Evolutionary conservation across 768 basidiomycete species (phyloP), one percentile per base, ranked within the genome.

Genomic region (Leccinum broughii): DNA sequence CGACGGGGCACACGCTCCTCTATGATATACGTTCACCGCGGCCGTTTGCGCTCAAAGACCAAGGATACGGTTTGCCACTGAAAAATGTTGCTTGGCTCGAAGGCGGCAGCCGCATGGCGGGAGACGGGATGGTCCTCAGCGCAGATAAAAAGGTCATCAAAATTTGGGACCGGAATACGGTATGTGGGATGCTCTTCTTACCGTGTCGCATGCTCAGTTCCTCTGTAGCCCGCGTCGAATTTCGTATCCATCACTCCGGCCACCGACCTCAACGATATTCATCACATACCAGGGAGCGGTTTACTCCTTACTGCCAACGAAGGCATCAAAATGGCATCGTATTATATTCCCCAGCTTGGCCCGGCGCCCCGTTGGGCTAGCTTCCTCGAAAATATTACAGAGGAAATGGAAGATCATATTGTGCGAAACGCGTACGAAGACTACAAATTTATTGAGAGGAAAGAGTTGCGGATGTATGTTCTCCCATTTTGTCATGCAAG

Each of bases 91-190:
- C 81, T 15, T 99, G 97, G 97, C 85, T 98, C 20, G 92, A 95
- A 67, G 92, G 92, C 37, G 92, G 91, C 11, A 85, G 81, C 56
- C 80, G 82, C 65, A 92, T 90, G 86, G 90, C 89, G 2, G 93
- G 93, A 53, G 90, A 92, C 51, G 90, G 92, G 1, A 84, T 95
- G 79, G 84, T 99, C 17, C 78, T 95, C 56, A 95, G 90, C 72
- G 93, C 94, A 1, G 97, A 99, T 75, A 92, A 88, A 74, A 98
- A 98, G 73, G 96, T 99, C 28, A 84, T 98, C 68, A 99, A 99
- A 76, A 89, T 98, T 30, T 99, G 97, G 97, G 91, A 95, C 70
- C 84, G 88, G 56, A 84, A 90, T 73, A 83, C 82, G 44, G 93
- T 93, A 77, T 56, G 90, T 77, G 41, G 50, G 34, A 4, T 53